Evolutionary conservation across 768 basidiomycete genomes (phyloP), one percentile per base, ranked within the genome.

Genomic region (Pulveroboletus sp.): DNA sequence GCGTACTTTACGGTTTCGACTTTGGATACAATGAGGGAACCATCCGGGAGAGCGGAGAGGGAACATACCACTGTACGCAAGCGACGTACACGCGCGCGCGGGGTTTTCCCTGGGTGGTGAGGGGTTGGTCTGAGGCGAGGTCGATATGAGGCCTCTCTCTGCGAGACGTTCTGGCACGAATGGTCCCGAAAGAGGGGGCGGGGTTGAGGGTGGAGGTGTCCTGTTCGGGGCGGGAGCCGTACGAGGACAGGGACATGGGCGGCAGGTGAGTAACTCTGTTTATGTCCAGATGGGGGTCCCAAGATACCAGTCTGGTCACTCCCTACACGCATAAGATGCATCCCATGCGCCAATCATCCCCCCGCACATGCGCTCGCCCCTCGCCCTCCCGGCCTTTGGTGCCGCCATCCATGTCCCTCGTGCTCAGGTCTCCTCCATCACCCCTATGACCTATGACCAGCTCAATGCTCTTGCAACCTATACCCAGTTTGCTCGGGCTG

Each of bases 71-170:
- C 67, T 88, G 86, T 16, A 84, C 23, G 64, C 88, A 91, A 20
- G 88, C 89, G 32, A 89, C 83, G 55, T 81, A 91, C 20, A 89
- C 88, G 29, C 88, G 77, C 17, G 80, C 77, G 17, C 88, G 76
- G 19, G 79, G 82, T 57, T 79, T 88, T n/a, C 88, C 88, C 63
- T 89, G 85, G 0, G 86, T 85, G 1, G 88, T 90, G 37, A 85
- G 80, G 3, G 88, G 88, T 58, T 90, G 88, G 60, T 85, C 83
- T 4, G 83, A 75, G 2, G 86, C 82, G 29, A 89, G 78, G 39
- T 80, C 81, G 43, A 89, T 84, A 36, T 66, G 79, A 24, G 77
- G 75, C 55, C 82, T 81, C 59, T 77, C 75, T 41, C 78, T 76
- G 37, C 80, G 74, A 14, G 71, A 20, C 52, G 80, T 83, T 20